phyloP scores from a whole-genome alignment of 2,329 filamentous ascomycete genomes.

The Chaetomium globosum region DNA sequence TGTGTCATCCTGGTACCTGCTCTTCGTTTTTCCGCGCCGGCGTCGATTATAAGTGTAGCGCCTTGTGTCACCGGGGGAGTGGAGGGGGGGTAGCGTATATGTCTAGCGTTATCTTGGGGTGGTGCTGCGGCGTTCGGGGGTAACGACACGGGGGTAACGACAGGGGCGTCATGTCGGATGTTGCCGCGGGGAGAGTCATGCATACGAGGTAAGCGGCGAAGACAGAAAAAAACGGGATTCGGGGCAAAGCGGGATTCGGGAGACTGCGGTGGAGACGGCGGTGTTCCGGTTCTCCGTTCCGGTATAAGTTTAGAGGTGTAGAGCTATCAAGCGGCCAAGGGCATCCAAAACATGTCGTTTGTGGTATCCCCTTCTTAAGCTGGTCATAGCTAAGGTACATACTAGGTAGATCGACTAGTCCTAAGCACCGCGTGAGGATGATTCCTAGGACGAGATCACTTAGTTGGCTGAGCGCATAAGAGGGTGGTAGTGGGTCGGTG shows the following conservation, averaged over 20 bases:
- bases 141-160: not conserved
- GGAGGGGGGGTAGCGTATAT: not conserved
- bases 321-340: not conserved
- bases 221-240: conserved; percentile 2
- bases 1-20: not conserved
- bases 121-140: not conserved
- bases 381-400: not conserved
- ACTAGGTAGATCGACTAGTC: not conserved
- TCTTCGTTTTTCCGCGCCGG: not conserved
- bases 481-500: not conserved
- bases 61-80: not conserved
- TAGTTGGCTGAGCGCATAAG: not conserved
- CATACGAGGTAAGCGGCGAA: conserved; percentile 13
- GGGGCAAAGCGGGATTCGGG: conserved; percentile 8
- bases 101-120: not conserved
- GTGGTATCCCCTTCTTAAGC: not conserved
- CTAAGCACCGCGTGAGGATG: not conserved
- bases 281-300: not conserved
- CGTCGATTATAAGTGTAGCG: conserved; percentile 17
- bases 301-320: not conserved
- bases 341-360: not conserved
- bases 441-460: not conserved
- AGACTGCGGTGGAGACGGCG: not conserved
- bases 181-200: not conserved
- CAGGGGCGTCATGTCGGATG: not conserved